Conservation (phyloP, 441 rosid species). For the Gossypium lobatum region DNA sequence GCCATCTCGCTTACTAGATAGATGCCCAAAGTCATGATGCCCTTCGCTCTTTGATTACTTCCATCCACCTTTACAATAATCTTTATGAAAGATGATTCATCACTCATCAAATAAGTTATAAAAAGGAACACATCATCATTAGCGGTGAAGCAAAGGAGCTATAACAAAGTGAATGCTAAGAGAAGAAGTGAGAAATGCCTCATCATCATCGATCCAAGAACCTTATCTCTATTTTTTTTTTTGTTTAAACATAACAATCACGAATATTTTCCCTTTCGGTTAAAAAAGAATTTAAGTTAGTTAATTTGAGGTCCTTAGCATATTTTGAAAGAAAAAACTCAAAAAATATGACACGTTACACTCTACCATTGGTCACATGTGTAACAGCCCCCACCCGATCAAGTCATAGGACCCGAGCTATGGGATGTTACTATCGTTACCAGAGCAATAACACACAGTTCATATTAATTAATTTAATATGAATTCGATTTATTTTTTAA, state of each 20-base stretch:
- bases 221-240: not conserved
- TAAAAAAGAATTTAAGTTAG: too few relatives aligned
- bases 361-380: too few relatives aligned
- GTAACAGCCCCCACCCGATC: too few relatives aligned
- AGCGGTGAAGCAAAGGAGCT: constrained; percentile 41
- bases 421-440: too few relatives aligned
- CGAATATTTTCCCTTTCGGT: too few relatives aligned
- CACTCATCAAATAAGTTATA: constrained; percentile 74
- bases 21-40: constrained; percentile 91
- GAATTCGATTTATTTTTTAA: too few relatives aligned
- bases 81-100: constrained; percentile 71
- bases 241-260: not conserved
- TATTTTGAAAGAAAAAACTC: too few relatives aligned
- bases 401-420: too few relatives aligned
- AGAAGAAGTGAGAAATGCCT: constrained; percentile 38
- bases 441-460: too few relatives aligned
- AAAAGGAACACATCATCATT: constrained; percentile 32
- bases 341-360: too few relatives aligned
- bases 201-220: constrained; percentile 24
- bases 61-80: constrained; percentile 78
- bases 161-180: constrained; percentile 37
- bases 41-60: constrained; percentile 82
- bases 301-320: too few relatives aligned
- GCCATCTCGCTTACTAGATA: constrained; percentile 69
- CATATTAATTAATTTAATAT: too few relatives aligned